Conservation (phyloP, 2,329 filamentous ascomycete species). For the Diplodia scrobiculata region DNA sequence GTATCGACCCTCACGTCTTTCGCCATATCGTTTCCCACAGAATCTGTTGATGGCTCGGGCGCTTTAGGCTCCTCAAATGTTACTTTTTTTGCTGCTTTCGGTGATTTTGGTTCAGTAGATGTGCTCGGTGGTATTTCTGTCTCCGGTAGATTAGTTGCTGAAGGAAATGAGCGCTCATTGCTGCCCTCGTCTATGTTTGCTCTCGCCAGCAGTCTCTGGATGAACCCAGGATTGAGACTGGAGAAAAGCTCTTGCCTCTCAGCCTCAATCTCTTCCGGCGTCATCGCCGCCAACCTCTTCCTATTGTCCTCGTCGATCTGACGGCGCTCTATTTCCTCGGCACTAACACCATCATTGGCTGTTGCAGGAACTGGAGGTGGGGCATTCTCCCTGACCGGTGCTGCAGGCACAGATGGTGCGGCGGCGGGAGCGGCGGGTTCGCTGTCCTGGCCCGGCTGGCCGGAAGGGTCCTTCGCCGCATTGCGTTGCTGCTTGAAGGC, state of each 20-base stretch:
- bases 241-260: slow-evolving; percentile 79
- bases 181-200: slow-evolving; percentile 72
- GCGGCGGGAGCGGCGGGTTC: background rate
- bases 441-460: background rate
- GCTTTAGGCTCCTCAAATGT: slow-evolving; percentile 35
- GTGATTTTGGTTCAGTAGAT: slow-evolving; percentile 25
- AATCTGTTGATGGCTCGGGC: background rate
- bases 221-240: slow-evolving; percentile 71
- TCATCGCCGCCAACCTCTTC: slow-evolving; percentile 74
- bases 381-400: background rate
- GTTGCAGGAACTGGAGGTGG: background rate
- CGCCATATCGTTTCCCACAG: slow-evolving; percentile 6
- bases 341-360: slow-evolving; percentile 28
- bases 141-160: slow-evolving; percentile 32
- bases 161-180: slow-evolving; percentile 40
- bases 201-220: slow-evolving; percentile 74
- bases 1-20: background rate
- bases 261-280: slow-evolving; percentile 74
- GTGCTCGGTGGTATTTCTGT: background rate
- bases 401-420: background rate
- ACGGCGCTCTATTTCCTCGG: slow-evolving; percentile 62
- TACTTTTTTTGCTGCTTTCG: slow-evolving; percentile 39
- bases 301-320: slow-evolving; percentile 83
- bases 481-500: slow-evolving; percentile 73
- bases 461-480: slow-evolving; percentile 28